Evolutionary conservation across 176 grass and related monocot genomes (phyloP).

Genomic region (Triticum turgidum): DNA sequence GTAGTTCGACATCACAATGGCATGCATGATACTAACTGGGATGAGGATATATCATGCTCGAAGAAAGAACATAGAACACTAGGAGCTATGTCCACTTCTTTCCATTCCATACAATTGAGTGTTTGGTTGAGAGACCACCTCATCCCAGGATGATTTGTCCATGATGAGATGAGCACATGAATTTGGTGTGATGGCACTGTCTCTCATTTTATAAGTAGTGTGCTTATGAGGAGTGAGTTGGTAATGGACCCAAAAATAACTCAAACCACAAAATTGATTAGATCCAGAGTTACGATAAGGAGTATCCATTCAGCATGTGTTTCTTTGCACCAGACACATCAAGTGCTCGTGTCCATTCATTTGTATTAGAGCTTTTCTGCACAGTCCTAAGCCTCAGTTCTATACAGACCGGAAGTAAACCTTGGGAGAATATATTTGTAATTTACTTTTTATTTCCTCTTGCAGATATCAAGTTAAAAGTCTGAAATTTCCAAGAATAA

Average conservation of each 20-base stretch:
- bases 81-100: background rate
- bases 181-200: background rate
- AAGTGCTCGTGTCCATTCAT: background rate
- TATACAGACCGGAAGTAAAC: background rate
- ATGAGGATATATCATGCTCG: background rate
- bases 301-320: background rate
- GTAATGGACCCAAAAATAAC: background rate
- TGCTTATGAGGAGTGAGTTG: background rate
- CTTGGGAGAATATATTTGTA: background rate
- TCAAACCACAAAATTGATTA: background rate
- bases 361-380: background rate
- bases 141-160: background rate
- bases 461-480: background rate
- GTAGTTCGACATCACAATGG: background rate
- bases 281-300: background rate
- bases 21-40: background rate
- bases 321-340: background rate
- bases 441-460: background rate
- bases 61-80: constrained; percentile 14
- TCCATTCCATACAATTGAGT: background rate
- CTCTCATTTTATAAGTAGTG: background rate
- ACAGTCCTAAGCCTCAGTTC: background rate
- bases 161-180: background rate
- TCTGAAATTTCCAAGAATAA: background rate
- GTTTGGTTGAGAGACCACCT: background rate